Conservation (phyloP, 2,329 filamentous ascomycete species). For the Grosmannia penicillata region DNA sequence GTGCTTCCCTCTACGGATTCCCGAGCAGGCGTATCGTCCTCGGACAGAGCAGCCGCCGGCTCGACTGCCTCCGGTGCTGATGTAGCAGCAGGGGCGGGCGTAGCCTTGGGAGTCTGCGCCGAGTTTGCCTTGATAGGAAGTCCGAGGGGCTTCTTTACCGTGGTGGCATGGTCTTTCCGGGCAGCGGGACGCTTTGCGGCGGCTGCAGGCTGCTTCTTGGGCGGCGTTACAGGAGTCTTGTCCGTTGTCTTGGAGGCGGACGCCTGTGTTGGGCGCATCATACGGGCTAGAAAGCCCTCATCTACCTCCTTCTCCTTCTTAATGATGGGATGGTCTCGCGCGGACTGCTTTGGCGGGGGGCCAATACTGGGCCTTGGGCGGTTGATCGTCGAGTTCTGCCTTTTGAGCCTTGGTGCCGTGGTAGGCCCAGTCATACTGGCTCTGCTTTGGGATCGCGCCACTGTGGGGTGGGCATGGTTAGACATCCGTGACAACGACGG, state of each 20-base stretch:
- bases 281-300: constrained; percentile 61
- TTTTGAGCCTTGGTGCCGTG: constrained; percentile 22
- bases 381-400: constrained; percentile 29
- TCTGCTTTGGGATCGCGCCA: constrained; percentile 30
- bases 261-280: constrained; percentile 63
- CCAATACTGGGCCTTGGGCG: constrained; percentile 38
- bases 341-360: constrained; percentile 41
- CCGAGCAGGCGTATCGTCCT: too few species aligned
- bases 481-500: constrained; percentile 27
- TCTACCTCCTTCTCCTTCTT: constrained; percentile 44
- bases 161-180: neutral
- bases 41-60: too few species aligned
- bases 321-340: constrained; percentile 29
- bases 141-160: too few species aligned
- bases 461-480: constrained; percentile 15
- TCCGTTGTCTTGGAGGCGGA: constrained; percentile 54
- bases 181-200: neutral
- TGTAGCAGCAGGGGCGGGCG: too few species aligned
- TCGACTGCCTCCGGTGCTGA: too few species aligned
- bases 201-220: constrained; percentile 15
- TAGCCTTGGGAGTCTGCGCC: too few species aligned
- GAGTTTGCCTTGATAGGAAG: too few species aligned
- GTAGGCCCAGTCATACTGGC: constrained; percentile 20
- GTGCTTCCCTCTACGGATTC: too few species aligned
- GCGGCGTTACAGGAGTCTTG: constrained; percentile 34